These are phyloP conservation scores for Solanum virginianum DNA, from an alignment of 257 asterid genomes.

Conservation along the genomic window DNA sequence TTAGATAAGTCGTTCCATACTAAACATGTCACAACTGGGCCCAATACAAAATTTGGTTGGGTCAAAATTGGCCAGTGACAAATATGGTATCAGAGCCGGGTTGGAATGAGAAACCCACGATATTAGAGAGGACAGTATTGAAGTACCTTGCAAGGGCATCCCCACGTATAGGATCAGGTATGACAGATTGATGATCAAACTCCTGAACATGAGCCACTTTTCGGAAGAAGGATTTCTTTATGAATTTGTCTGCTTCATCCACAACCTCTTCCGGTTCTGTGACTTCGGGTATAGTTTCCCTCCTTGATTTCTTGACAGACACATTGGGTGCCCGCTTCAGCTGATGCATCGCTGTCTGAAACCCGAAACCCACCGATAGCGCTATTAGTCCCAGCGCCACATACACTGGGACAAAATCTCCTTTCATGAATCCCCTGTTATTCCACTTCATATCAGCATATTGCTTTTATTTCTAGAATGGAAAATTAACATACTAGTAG, in stretches of 20 bases:
- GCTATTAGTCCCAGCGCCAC: slow-evolving; percentile 22
- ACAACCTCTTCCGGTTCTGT: slow-evolving; percentile 22
- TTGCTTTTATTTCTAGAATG: not conserved
- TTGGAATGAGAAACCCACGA: too few relatives aligned
- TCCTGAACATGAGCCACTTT: slow-evolving; percentile 32
- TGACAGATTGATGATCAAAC: slow-evolving; percentile 1
- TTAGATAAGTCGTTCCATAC: not conserved
- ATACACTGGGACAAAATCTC: slow-evolving; percentile 12
- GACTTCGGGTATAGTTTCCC: slow-evolving; percentile 26
- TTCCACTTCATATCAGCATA: not conserved
- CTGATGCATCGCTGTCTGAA: slow-evolving; percentile 12
- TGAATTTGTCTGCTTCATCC: slow-evolving; percentile 7
- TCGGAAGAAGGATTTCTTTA: slow-evolving; percentile 22
- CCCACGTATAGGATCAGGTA: slow-evolving; percentile 10
- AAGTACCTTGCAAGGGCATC: slow-evolving; percentile 5
- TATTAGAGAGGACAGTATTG: not conserved
- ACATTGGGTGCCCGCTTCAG: slow-evolving; percentile 16
- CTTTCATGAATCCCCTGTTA: not conserved
- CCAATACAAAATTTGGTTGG: not conserved
- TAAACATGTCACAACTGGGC: not conserved
- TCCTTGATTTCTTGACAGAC: slow-evolving; percentile 15
- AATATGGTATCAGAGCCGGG: not conserved
- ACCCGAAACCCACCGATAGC: slow-evolving; percentile 3
- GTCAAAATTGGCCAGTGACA: not conserved
- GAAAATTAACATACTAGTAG: not conserved